Conservation (phyloP, 164 flowering plant species). For the Kalanchoe fedtschenkoi region DNA sequence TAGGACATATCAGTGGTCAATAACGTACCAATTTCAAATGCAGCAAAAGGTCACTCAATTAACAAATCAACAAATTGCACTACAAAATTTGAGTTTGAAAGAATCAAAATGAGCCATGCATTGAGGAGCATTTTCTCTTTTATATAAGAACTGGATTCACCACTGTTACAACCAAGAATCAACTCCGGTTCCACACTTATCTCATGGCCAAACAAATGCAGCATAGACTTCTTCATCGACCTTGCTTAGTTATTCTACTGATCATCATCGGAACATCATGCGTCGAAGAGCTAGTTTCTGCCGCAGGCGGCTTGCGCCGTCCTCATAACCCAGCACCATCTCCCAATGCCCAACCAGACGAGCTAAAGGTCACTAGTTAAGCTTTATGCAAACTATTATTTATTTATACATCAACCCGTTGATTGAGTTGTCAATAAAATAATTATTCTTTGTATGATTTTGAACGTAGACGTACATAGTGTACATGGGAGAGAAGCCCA, state of each 20-base stretch:
- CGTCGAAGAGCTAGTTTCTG: not conserved
- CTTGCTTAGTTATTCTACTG: not conserved
- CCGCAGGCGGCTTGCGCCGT: not conserved
- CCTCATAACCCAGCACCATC: not conserved
- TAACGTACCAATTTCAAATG: too few species aligned
- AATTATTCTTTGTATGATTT: not conserved
- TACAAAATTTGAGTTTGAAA: too few species aligned
- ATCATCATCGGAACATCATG: not conserved
- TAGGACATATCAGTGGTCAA: too few species aligned
- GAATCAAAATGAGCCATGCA: too few species aligned
- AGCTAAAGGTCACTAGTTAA: constrained; percentile 1
- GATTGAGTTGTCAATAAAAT: not conserved
- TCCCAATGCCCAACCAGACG: not conserved
- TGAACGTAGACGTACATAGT: constrained; percentile 19
- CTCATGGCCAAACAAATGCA: not conserved
- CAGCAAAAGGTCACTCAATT: too few species aligned
- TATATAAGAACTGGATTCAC: too few species aligned
- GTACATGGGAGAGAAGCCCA: constrained; percentile 21
- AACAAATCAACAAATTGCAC: too few species aligned
- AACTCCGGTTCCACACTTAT: not conserved
- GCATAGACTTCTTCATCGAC: not conserved
- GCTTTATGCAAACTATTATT: not conserved
- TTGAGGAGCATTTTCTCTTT: too few species aligned
- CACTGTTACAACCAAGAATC: too few species aligned
- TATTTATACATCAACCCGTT: not conserved